Base-by-base conservation (phyloP, 2,329 filamentous ascomycete genomes). In the Colletotrichum acutatum region DNA sequence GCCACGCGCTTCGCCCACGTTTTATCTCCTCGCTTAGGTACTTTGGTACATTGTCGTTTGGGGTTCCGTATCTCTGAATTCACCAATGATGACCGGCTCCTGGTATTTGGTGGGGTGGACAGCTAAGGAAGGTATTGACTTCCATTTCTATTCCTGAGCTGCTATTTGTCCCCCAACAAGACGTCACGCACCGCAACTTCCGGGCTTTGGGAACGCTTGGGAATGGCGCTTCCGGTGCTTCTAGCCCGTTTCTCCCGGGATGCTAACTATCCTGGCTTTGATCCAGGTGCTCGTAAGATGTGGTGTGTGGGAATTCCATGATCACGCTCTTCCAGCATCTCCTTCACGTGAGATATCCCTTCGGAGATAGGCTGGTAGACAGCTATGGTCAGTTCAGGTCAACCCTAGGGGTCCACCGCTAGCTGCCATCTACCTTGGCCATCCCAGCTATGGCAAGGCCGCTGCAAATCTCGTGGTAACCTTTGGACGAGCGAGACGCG, bases 391-490 rank as follows among this genome's bases (percentile, higher is more conserved):
- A 52, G 28, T 58, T 57, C 46, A 57, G 26, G 34, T 37, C 49
- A 70, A 64, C 56, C 34, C 66, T 65, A 52, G 59, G 24, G 52
- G 56, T 52, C 66, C 70, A 72, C 70, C 42, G 22, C 54, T 46
- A 24, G 58, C 66, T 37, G 53, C 58, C 34, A 49, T 58, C 57
- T 22, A 62, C 57, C 28, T 58, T 54, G 66, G 30, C 65, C 58
- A 69, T 59, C 65, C 69, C 42, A 70, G 70, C 66, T 72, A 49
- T 42, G 65, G 60, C 57, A 70, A 66, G 49, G 60, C 49, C 66
- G 71, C 71, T 72, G 66, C 66, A 70, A 70, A 72, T 72, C 71
- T 72, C 66, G 66, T 70, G 68, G 56, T 66, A 70, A 70, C 28
- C 66, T 60, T 34, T 53, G 54, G 42, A 22, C 32, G 46, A 57